Conservation (phyloP, 2,329 filamentous ascomycete species). For the Fusarium camptoceras region DNA sequence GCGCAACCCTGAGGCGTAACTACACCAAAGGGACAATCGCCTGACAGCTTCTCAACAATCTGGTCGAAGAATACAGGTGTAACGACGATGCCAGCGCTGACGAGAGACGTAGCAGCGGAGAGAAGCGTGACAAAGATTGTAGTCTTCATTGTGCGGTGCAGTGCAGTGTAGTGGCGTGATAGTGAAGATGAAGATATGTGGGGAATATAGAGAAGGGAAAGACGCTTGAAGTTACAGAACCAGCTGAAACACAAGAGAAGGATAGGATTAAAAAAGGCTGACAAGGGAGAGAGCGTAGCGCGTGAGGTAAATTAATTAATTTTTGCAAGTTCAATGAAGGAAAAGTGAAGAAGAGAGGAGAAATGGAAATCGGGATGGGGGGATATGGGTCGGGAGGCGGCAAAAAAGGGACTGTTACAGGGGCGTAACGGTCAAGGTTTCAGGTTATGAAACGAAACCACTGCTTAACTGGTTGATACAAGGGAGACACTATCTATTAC, state of each 20-base stretch:
- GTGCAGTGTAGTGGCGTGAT: conserved; percentile 26
- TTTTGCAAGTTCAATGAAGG: background rate
- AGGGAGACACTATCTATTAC: background rate
- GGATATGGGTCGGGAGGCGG: conserved; percentile 16
- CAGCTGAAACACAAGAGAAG: conserved; percentile 33
- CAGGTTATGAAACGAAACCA: conserved; percentile 40
- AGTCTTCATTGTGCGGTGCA: conserved; percentile 47
- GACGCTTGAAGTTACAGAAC: conserved; percentile 31
- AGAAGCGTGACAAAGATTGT: conserved; percentile 52
- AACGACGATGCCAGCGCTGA: conserved; percentile 66
- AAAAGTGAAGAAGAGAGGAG: background rate
- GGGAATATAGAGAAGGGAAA: conserved; percentile 3
- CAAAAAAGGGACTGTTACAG: conserved; percentile 38
- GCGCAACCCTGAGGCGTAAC: conserved; percentile 68
- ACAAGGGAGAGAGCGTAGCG: conserved; percentile 17
- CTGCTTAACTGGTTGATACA: conserved; percentile 32
- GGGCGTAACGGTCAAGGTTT: conserved; percentile 45
- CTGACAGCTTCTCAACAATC: conserved; percentile 59
- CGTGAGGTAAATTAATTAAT: conserved; percentile 26
- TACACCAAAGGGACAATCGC: conserved; percentile 68
- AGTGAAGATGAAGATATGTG: background rate
- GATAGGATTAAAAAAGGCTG: conserved; percentile 1
- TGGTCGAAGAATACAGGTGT: conserved; percentile 65
- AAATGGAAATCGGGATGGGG: background rate
- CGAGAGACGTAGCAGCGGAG: conserved; percentile 59